These are phyloP conservation scores for Mucor velutinosus DNA, from an alignment of 371 early-diverging fungal species.

Conservation along the genomic window DNA sequence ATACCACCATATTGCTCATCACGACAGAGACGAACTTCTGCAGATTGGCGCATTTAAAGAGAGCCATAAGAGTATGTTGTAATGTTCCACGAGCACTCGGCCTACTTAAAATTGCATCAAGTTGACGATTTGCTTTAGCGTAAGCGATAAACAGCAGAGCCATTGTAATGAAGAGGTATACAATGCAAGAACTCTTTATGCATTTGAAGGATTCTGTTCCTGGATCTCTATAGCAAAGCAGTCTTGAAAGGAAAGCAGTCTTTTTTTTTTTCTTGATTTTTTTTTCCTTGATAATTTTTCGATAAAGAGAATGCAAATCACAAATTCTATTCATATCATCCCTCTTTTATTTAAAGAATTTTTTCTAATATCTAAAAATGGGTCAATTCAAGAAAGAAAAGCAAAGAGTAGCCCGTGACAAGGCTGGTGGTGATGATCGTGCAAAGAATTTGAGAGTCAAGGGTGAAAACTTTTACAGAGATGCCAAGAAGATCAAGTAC, in stretches of 20 bases:
- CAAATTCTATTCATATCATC: background rate
- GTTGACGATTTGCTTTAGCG: no score
- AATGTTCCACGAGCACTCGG: no score
- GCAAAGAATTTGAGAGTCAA: conserved; percentile 77
- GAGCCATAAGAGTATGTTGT: no score
- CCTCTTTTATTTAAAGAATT: background rate
- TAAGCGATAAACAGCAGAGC: no score
- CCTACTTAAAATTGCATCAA: no score
- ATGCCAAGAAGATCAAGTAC: conserved; percentile 89
- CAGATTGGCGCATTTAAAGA: no score
- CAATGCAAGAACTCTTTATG: no score
- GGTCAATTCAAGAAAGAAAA: conserved; percentile 73
- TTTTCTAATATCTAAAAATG: conserved; percentile 38
- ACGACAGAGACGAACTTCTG: no score
- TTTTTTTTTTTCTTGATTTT: background rate
- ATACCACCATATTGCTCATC: no score
- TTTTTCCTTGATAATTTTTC: background rate
- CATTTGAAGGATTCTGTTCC: no score
- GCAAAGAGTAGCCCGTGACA: conserved; percentile 56
- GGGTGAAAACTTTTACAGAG: conserved; percentile 97
- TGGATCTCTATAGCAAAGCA: background rate
- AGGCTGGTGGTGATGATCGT: conserved; percentile 53
- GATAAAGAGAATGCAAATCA: background rate
- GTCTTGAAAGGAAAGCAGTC: conserved; percentile 4
- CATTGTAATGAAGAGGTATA: no score